Percentiles rank a stretch among this genome's conserved stretches.
These are phyloP conservation scores for Sporothrix brasiliensis DNA, from an alignment of 2,329 filamentous ascomycete species.

Conservation along the genomic window DNA sequence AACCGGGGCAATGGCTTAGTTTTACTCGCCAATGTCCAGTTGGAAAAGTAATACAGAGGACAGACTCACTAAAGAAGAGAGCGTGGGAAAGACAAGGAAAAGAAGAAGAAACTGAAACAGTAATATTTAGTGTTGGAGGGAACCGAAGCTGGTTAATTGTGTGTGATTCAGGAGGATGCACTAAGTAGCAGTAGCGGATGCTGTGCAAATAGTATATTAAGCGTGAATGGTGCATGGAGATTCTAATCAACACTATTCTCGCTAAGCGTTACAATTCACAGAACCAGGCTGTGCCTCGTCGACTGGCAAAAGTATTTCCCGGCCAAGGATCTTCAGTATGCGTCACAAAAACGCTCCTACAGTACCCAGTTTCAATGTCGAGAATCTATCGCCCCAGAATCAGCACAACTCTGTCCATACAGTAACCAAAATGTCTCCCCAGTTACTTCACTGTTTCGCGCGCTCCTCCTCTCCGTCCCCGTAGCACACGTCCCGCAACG, in stretches of 20 bases:
- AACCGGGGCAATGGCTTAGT: too few relatives aligned
- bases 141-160: neutral
- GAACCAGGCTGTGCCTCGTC: neutral
- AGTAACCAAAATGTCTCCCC: neutral
- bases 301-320: neutral
- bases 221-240: too few relatives aligned
- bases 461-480: neutral
- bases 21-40: too few relatives aligned
- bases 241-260: neutral
- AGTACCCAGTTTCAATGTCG: neutral
- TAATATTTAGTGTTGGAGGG: too few relatives aligned
- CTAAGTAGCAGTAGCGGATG: neutral
- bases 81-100: too few relatives aligned
- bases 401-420: neutral
- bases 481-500: neutral
- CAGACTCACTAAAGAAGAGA: too few relatives aligned
- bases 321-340: neutral
- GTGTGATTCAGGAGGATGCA: neutral
- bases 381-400: neutral
- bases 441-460: too few relatives aligned
- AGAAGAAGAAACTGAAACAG: neutral
- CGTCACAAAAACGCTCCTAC: neutral
- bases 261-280: neutral
- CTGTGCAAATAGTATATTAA: neutral
- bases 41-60: too few relatives aligned